phyloP scores from a whole-genome alignment of 257 asterid genomes.

The Primulina tabacum region DNA sequence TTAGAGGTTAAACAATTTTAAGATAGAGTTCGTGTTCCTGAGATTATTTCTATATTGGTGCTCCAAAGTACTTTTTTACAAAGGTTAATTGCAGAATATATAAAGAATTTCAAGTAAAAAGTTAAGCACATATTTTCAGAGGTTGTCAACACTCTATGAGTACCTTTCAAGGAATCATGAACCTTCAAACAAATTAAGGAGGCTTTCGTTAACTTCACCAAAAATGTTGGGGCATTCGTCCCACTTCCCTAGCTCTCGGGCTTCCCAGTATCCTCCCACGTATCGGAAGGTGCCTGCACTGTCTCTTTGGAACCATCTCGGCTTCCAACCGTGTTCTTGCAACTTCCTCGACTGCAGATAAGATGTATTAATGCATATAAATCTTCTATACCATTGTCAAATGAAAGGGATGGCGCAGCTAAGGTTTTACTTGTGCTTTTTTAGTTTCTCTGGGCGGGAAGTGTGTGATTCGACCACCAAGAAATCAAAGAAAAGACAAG shows the following conservation, averaged over 20 bases:
- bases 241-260: constrained; percentile 71
- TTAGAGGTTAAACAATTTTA: no score
- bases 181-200: background rate
- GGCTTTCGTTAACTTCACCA: constrained; percentile 62
- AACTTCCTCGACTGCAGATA: constrained; percentile 71
- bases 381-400: background rate
- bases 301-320: constrained; percentile 72
- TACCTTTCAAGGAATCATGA: background rate
- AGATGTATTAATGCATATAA: background rate
- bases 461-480: background rate
- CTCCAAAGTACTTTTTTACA: no score
- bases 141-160: no score
- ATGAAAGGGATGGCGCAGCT: background rate
- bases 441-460: no score
- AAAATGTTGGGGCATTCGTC: constrained; percentile 71
- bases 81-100: no score
- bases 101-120: no score
- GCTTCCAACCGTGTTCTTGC: constrained; percentile 95
- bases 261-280: constrained; percentile 87
- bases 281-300: constrained; percentile 64
- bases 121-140: no score
- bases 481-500: background rate
- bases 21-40: no score
- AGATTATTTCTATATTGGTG: no score
- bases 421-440: no score